Evolutionary conservation across 2,329 filamentous ascomycete genomes (phyloP).

Genomic region (Massarina eburnea): DNA sequence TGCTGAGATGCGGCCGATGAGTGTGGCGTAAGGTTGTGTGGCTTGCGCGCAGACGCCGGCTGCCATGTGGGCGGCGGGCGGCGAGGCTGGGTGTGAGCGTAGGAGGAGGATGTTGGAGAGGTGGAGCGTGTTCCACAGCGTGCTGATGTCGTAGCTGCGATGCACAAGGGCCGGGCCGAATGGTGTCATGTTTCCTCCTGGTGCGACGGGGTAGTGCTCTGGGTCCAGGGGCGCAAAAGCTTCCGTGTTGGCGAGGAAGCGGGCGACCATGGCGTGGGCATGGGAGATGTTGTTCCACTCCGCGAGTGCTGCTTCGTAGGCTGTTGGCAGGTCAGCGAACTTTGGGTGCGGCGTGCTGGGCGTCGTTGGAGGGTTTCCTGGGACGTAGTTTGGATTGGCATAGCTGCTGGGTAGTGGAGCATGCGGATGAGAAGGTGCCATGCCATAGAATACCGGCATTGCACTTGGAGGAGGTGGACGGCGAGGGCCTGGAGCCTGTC

Average conservation of each 20-base stretch:
- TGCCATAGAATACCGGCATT: conserved; percentile 55
- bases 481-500: conserved; percentile 7
- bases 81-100: conserved; percentile 84
- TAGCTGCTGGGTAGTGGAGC: conserved; percentile 49
- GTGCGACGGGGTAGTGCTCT: conserved; percentile 63
- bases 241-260: conserved; percentile 61
- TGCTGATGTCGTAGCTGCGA: conserved; percentile 81
- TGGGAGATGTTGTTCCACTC: conserved; percentile 78
- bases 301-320: conserved; percentile 67
- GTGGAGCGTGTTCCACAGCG: conserved; percentile 85
- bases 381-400: conserved; percentile 25
- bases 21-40: conserved; percentile 70
- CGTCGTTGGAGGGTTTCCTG: conserved; percentile 16
- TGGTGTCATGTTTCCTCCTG: conserved; percentile 58
- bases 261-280: conserved; percentile 68
- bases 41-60: conserved; percentile 74
- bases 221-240: conserved; percentile 75
- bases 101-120: conserved; percentile 82
- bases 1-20: conserved; percentile 78
- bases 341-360: conserved; percentile 18
- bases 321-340: conserved; percentile 59
- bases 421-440: conserved; percentile 47
- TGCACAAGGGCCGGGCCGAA: conserved; percentile 84
- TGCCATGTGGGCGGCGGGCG: conserved; percentile 84
- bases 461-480: conserved; percentile 22